phyloP scores from a whole-genome alignment of 2,329 filamentous ascomycete genomes.

The Fusarium sublunatum region DNA sequence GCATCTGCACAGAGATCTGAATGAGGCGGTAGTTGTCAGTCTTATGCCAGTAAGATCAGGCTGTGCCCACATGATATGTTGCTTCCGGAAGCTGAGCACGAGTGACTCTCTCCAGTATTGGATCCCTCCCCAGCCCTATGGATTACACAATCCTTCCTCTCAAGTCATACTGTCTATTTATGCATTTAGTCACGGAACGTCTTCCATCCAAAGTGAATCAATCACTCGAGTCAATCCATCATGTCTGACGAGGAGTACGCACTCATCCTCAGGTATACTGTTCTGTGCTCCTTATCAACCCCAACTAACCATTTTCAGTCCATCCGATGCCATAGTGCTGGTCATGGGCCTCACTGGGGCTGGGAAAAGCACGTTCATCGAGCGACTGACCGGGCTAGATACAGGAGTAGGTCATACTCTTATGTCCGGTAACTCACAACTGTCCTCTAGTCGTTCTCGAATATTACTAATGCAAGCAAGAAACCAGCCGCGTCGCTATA shows the following conservation, averaged over 20 bases:
- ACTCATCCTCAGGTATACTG: background rate
- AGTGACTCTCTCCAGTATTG: too few relatives aligned
- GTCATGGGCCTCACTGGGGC: slow-evolving; percentile 44
- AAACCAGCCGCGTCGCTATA: background rate
- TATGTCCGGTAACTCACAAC: background rate
- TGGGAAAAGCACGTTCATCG: slow-evolving; percentile 49
- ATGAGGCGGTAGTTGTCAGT: too few relatives aligned
- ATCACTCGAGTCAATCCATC: background rate
- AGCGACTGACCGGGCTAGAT: slow-evolving; percentile 35
- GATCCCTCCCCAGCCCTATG: too few relatives aligned
- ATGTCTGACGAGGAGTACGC: background rate
- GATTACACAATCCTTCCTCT: too few relatives aligned
- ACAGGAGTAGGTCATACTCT: slow-evolving; percentile 42
- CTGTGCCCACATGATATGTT: too few relatives aligned
- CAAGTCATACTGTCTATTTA: too few relatives aligned
- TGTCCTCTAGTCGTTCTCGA: background rate
- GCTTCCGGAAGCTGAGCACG: too few relatives aligned
- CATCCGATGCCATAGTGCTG: slow-evolving; percentile 2
- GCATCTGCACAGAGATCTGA: too few relatives aligned
- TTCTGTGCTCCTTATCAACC: background rate
- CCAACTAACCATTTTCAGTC: background rate
- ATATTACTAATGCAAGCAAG: background rate
- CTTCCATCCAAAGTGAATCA: too few relatives aligned
- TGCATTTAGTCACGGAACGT: too few relatives aligned
- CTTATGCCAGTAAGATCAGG: too few relatives aligned